phyloP scores from a whole-genome alignment of 768 basidiomycete genomes.

The Pleurotus tuoliensis region DNA sequence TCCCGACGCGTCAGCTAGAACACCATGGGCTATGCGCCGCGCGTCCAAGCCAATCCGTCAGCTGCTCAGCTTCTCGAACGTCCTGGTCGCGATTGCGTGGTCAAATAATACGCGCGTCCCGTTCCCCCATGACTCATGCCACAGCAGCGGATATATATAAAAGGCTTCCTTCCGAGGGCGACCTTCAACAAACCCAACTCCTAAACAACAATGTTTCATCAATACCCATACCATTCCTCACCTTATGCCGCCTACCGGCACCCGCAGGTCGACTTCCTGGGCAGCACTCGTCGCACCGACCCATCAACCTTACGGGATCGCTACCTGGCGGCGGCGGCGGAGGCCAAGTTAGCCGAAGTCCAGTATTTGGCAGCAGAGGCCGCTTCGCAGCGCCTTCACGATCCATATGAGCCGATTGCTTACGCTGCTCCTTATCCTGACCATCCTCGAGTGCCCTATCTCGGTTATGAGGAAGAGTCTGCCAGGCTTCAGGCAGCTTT shows the following conservation, averaged over 20 bases:
- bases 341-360: slow-evolving; percentile 32
- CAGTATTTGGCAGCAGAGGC: slow-evolving; percentile 28
- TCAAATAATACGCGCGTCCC: slow-evolving; percentile 1
- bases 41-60: background rate
- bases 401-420: slow-evolving; percentile 26
- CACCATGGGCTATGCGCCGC: background rate
- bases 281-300: background rate
- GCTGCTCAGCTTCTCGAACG: background rate
- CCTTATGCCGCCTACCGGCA: background rate
- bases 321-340: slow-evolving; percentile 33
- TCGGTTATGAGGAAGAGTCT: background rate
- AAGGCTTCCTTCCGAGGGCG: background rate
- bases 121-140: background rate
- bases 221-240: background rate
- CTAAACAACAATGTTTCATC: background rate
- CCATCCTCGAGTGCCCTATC: background rate
- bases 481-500: background rate
- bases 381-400: slow-evolving; percentile 19
- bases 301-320: slow-evolving; percentile 24
- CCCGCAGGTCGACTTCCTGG: no score
- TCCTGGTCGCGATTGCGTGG: background rate
- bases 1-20: background rate
- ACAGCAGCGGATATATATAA: background rate
- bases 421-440: background rate
- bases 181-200: background rate